phyloP scores from a whole-genome alignment of 768 basidiomycete species.

The Mycena rebaudengoi region DNA sequence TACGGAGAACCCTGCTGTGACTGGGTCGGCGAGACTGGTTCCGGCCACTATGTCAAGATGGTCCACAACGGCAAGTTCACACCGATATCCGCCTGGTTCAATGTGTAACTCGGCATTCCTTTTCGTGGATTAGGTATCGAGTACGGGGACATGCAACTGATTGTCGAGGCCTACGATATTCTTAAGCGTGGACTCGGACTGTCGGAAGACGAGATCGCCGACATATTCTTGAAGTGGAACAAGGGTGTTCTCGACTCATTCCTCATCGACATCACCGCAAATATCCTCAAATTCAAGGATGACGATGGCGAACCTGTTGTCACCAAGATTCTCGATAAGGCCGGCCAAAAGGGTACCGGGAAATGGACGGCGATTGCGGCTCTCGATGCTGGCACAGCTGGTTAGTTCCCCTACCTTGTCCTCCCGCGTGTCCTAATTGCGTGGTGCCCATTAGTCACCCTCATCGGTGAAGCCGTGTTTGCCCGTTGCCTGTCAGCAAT shows the following conservation, averaged over 20 bases:
- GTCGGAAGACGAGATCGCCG: conserved; percentile 87
- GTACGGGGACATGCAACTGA: conserved; percentile 99
- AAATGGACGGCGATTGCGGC: conserved; percentile 99
- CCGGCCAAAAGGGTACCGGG: conserved; percentile 99
- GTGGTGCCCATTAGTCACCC: conserved; percentile 74
- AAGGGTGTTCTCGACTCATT: conserved; percentile 99
- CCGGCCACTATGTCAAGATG: conserved; percentile 99
- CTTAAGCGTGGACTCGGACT: conserved; percentile 95
- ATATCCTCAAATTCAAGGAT: conserved; percentile 97
- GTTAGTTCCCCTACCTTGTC: conserved; percentile 49
- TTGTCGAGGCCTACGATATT: conserved; percentile 98
- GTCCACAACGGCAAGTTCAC: conserved; percentile 85
- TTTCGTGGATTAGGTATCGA: conserved; percentile 80
- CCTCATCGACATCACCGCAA: conserved; percentile 97
- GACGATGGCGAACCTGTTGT: conserved; percentile 93
- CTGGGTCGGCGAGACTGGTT: conserved; percentile 97
- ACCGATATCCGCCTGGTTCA: conserved; percentile 15
- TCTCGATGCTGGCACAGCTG: conserved; percentile 89
- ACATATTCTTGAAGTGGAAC: conserved; percentile 96
- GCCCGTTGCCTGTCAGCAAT: conserved; percentile 97
- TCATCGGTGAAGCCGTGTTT: conserved; percentile 99
- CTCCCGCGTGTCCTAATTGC: conserved; percentile 7
- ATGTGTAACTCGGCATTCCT: conserved; percentile 15
- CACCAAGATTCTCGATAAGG: conserved; percentile 93
- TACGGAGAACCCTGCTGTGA: conserved; percentile 98